A percentile compares a stretch with the other conserved stretches of the same genome.
phyloP scores from a whole-genome alignment of 495 filamentous ascomycete species.

The Penicillium simplicissimum region DNA sequence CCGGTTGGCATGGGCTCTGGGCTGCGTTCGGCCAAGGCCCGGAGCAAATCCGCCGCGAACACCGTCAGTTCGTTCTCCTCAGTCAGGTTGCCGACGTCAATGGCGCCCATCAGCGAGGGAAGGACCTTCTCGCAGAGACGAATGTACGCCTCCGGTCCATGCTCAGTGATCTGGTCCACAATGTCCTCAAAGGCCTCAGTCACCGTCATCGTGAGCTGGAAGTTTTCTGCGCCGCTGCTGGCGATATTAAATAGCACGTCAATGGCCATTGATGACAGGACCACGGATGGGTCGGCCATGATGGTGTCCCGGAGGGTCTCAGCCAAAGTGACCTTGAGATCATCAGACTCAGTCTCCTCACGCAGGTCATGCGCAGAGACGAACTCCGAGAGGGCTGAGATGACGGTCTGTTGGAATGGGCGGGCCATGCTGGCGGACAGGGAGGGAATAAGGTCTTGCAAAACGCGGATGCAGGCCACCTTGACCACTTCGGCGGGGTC shows the following conservation, averaged over 20 bases:
- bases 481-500: slow-evolving; percentile 85
- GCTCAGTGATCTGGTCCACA: slow-evolving; percentile 62
- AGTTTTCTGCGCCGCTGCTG: slow-evolving; percentile 82
- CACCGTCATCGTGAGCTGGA: slow-evolving; percentile 79
- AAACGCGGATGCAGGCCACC: slow-evolving; percentile 83
- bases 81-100: slow-evolving; percentile 83
- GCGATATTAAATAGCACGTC: slow-evolving; percentile 89
- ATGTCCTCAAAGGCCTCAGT: slow-evolving; percentile 91
- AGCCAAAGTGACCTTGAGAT: slow-evolving; percentile 84
- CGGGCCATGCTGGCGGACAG: slow-evolving; percentile 51
- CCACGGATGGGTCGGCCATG: slow-evolving; percentile 69
- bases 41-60: slow-evolving; percentile 81
- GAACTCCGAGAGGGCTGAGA: slow-evolving; percentile 75
- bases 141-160: slow-evolving; percentile 67
- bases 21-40: slow-evolving; percentile 77
- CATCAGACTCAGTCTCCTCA: slow-evolving; percentile 82
- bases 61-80: slow-evolving; percentile 79
- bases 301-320: slow-evolving; percentile 86
- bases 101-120: slow-evolving; percentile 81
- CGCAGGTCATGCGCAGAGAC: slow-evolving; percentile 74
- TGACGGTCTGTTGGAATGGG: slow-evolving; percentile 69
- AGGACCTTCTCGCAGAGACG: slow-evolving; percentile 85
- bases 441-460: slow-evolving; percentile 77
- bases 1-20: slow-evolving; percentile 80
- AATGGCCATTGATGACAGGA: slow-evolving; percentile 68